Base-by-base conservation (phyloP, 495 filamentous ascomycete genomes). In the Hamigera avellanea region DNA sequence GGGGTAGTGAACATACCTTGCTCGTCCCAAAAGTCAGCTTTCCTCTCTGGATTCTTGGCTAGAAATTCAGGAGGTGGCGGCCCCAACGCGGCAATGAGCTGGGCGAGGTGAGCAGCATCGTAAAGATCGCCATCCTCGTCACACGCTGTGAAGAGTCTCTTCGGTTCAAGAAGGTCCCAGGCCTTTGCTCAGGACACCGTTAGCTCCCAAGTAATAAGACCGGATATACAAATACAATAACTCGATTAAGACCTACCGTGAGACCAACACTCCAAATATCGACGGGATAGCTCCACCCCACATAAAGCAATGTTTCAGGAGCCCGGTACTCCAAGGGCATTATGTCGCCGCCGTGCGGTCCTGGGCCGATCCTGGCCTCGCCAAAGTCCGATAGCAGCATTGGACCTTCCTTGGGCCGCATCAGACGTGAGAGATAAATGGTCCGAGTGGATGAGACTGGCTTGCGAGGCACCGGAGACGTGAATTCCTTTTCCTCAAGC, bases 211-310 rank as follows among this genome's bases (percentile, higher is more conserved):
- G 8, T 12, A 19, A 19, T 19, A 6, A 21, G 18, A 32, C 14
- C 6, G 6, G 14, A 15, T 6, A 15, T n/a, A 6, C 8, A 15
- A 36, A 26, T n/a, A n/a, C n/a, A n/a, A n/a, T n/a, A n/a, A n/a
- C n/a, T n/a, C n/a, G n/a, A n/a, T n/a, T 10, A 16, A 29, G 8
- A 28, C 44, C 2, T 47, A 73, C 67, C 56, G 67, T 56, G 26
- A 65, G 56, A 6, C 62, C 67, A 23, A 62, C 53, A 39, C 58
- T 64, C 69, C 69, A 70, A 19, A 72, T 64, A 46, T 72, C 69
- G 32, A 70, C 53, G 2, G 50, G 36, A 40, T 61, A 62, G 31
- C 47, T 46, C 70, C 66, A 72, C 12, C 50, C 52, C 32, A 62
- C 45, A 44, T 57, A 43, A 35, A 48, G 39, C 8, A 37, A 19